phyloP scores from a whole-genome alignment of 2,329 filamentous ascomycete genomes.

The Phaeosphaeriaceae sp. region DNA sequence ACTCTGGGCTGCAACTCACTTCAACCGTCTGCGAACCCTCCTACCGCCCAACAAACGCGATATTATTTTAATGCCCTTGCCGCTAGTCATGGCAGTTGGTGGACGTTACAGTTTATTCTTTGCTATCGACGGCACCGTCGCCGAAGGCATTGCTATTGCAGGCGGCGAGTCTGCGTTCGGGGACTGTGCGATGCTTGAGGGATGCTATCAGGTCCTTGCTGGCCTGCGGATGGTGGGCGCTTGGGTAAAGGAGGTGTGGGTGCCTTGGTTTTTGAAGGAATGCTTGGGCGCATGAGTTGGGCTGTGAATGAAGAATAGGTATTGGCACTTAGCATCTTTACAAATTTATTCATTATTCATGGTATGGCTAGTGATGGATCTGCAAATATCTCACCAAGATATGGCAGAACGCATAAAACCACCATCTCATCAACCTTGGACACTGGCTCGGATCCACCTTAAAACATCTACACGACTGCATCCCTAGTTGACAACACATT shows the following conservation, averaged over 20 bases:
- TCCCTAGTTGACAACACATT: too few relatives aligned
- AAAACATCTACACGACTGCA: too few relatives aligned
- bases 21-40: constrained; percentile 13
- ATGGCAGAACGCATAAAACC: too few relatives aligned
- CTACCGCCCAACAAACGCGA: constrained; percentile 7
- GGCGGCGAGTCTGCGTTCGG: constrained; percentile 8
- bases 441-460: too few relatives aligned
- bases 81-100: constrained; percentile 9
- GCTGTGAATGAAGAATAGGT: too few relatives aligned
- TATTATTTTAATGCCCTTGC: constrained; percentile 8
- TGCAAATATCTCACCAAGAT: too few relatives aligned
- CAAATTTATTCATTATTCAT: too few relatives aligned
- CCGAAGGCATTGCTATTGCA: constrained; percentile 6
- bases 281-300: too few relatives aligned
- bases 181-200: constrained; percentile 5
- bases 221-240: background rate
- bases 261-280: background rate
- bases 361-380: too few relatives aligned
- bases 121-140: constrained; percentile 6
- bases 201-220: background rate
- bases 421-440: too few relatives aligned
- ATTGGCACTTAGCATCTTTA: too few relatives aligned
- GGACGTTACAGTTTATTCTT: constrained; percentile 12
- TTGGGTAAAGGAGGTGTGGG: constrained; percentile 2
- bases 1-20: constrained; percentile 11